Evolutionary conservation across 768 basidiomycete genomes (phyloP).

Genomic region (Royoungia palumana): DNA sequence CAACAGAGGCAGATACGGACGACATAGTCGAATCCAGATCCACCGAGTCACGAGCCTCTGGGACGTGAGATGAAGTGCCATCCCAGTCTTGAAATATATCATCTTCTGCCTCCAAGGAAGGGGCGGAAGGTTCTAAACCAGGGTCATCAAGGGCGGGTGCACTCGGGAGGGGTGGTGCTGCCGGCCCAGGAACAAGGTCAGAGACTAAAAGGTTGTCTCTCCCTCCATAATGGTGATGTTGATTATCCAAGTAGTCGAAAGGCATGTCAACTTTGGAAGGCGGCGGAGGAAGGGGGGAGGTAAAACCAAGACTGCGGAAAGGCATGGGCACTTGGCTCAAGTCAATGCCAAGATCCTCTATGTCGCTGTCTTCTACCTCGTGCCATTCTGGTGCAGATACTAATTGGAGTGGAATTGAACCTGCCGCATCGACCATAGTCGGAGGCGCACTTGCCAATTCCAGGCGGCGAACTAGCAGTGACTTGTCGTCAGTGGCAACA

Average conservation of each 20-base stretch:
- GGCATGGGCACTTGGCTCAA: constrained; percentile 7
- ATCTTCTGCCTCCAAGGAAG: constrained; percentile 28
- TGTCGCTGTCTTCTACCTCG: constrained; percentile 46
- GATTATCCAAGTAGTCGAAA: constrained; percentile 32
- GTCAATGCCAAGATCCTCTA: constrained; percentile 18
- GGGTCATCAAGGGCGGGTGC: constrained; percentile 31
- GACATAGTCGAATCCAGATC: constrained; percentile 2
- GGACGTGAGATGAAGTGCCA: constrained; percentile 1
- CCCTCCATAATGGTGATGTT: constrained; percentile 36
- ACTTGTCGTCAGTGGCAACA: constrained; percentile 65
- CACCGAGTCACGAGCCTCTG: background rate
- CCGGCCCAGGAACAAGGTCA: constrained; percentile 38
- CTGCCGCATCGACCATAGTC: constrained; percentile 8
- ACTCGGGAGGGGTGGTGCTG: constrained; percentile 37
- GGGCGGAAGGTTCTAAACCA: constrained; percentile 47
- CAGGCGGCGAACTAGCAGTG: constrained; percentile 49
- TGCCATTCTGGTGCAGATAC: constrained; percentile 54
- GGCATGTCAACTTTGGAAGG: constrained; percentile 44
- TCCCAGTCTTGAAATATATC: constrained; percentile 24
- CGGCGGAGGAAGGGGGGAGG: constrained; percentile 25
- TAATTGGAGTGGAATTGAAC: constrained; percentile 15
- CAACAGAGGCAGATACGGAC: background rate
- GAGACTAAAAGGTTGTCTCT: constrained; percentile 31
- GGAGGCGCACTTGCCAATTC: constrained; percentile 55
- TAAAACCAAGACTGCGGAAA: constrained; percentile 5